Conservation (phyloP, 768 basidiomycete species). For the Grammothele lineata region DNA sequence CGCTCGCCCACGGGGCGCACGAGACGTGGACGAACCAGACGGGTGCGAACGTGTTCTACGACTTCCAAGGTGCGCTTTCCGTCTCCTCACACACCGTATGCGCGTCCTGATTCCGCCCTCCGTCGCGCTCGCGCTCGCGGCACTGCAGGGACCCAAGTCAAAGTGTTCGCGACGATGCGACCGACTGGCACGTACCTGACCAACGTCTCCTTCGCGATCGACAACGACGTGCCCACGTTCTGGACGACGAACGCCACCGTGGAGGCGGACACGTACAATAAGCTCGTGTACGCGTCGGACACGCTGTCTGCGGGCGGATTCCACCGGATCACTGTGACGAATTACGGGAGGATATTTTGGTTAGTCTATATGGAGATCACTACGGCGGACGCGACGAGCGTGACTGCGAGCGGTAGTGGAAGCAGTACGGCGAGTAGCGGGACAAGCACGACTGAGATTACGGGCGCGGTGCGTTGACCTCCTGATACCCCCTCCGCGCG, state of each 20-base stretch:
- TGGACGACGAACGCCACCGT: conserved; percentile 1
- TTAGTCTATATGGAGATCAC: conserved; percentile 7
- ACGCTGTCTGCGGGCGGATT: not conserved
- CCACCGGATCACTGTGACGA: conserved; percentile 3
- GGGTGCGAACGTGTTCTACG: not conserved
- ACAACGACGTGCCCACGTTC: conserved; percentile 1
- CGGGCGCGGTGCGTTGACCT: too few relatives aligned
- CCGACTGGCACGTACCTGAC: conserved; percentile 6
- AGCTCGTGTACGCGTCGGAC: conserved; percentile 2
- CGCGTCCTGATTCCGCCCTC: not conserved
- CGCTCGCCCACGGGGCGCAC: not conserved
- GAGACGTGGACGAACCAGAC: not conserved
- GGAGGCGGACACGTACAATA: not conserved
- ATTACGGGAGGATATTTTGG: conserved; percentile 4
- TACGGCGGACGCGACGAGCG: not conserved
- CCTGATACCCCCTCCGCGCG: too few relatives aligned
- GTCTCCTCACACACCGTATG: not conserved
- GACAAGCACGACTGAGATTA: too few relatives aligned
- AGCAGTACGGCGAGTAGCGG: too few relatives aligned
- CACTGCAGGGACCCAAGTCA: conserved; percentile 4
- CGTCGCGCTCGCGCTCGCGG: not conserved
- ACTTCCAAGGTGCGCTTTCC: not conserved
- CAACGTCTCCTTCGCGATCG: conserved; percentile 9
- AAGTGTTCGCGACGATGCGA: conserved; percentile 1
- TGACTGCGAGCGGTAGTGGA: too few relatives aligned